Base-by-base conservation (phyloP, 495 filamentous ascomycete species). In the Parathielavia appendiculata region DNA sequence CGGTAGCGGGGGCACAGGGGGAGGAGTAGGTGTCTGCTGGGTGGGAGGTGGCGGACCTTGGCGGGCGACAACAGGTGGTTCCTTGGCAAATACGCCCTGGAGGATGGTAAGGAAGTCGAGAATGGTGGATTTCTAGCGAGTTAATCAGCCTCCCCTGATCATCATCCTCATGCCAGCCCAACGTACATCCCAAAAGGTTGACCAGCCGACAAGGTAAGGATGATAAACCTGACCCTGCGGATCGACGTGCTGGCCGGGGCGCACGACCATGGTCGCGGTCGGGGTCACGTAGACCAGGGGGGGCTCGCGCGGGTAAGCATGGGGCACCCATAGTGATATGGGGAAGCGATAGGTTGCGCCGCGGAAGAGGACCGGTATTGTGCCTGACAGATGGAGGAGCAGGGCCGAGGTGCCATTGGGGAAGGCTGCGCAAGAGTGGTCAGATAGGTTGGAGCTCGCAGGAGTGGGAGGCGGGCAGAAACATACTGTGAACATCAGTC, bases 151-250 rank as follows among this genome's bases (percentile, higher is more conserved):
- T 16, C 10, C 17, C 44, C 1, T 22, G 20, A 43, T 2, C 16
- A 20, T 20, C 30, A 0, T 6, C n/a, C 14, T 17, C 14, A 22
- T 12, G 26, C 51, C 51, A 41, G 1, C 2, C 19, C 41, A 49
- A 86, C 89, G 82, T 61, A 95, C 90, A 84, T 96, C 92, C 88
- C 88, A 95, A 57, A 86, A 89, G 59, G 88, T 85, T 26, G 78
- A 75, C 93, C 93, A 98, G 44, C 88, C 85, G 14, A 89, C 89
- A 41, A 98, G 73, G 72, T 97, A 97, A 54, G 93, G 95, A 74
- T 98, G 93, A 68, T 96, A 98, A 64, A 96, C 83, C 68, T 86
- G 86, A 48, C 93, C 93, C 65, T 97, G 91, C n/a, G 87, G 83
- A 63, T 92, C 91, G 52, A 98, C 91, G 75, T 97, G 90, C 64